Evolutionary conservation across 2,329 filamentous ascomycete species (phyloP), one percentile per base, ranked within the genome.

Genomic region (Ambrosiella xylebori): DNA sequence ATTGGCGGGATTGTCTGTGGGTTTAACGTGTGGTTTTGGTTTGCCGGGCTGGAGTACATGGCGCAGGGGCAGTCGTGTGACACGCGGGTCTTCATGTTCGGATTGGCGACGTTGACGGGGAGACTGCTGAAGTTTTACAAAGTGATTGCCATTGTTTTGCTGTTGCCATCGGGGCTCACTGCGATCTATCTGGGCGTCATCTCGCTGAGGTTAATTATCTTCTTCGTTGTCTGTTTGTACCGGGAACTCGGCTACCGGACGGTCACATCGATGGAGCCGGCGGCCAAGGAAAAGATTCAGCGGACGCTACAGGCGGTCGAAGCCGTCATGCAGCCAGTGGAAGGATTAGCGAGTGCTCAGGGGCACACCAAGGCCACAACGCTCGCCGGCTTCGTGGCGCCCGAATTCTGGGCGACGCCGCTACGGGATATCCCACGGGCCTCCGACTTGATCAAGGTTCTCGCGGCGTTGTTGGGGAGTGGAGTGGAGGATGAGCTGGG

Each of bases 11-110:
- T 59, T 45, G 53, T 57, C 3, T 40, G 45, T 36, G 58, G 44
- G 40, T 59, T 59, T 51, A 59, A 59, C 35, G 38, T 59, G 5
- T 59, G 58, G 58, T 59, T 56, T 51, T 59, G 58, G 58, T 57
- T 27, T 40, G 39, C 36, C 41, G 58, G 58, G 13, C 15, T 56
- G 19, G 58, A 59, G n/a, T 50, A 44, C 36, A 54, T 59, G 39
- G 49, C 54, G 11, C 44, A 54, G 9, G 44, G 54, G 9, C 58
- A 59, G 37, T 44, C 54, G 13, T 59, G 58, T 45, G n/a, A 17
- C 36, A 59, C 58, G 9, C 52, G 55, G 17, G 54, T 59, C 44
- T 59, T 59, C 54, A 37, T 59, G 39, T 59, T 59, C 39, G 38
- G 45, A 8, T 13, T 38, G 9, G 44, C 45, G 15, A 47, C 36